Evolutionary conservation across 768 basidiomycete species (phyloP), one percentile per base, ranked within the genome.

Genomic region (Pisolithus orientalis): DNA sequence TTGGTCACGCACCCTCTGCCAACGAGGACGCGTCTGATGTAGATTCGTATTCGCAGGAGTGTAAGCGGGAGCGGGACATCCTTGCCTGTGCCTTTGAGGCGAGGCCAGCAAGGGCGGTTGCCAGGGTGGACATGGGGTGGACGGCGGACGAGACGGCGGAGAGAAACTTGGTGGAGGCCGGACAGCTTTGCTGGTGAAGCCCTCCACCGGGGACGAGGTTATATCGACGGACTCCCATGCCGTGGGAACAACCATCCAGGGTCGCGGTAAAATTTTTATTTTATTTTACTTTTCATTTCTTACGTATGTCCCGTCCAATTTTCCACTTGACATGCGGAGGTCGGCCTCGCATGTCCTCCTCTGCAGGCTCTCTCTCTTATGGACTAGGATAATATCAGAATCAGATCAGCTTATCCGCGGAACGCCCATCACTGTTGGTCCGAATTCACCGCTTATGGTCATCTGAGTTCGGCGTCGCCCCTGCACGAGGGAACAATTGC

Each of bases 51-150:
- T 44, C 42, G 54, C 39, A 31, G 14, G 53, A 51, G 56, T 32
- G 39, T 3, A 52, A 39, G 7, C 31, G 42, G 1, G 60, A 44
- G 47, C 40, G 29, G 29, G 39, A 6, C 44, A 67, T 49, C 11
- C 47, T 61, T 2, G 56, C 48, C 37, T 60, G 65, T 39, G 65
- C 62, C 50, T 56, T 66, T 16, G 52, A 55, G 27, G 68, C 66
- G n/a, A 69, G 47, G 53, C 62, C 62, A 8, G 58, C 56, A 32
- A 68, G 39, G 34, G 65, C 57, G 31, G 59, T 32, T 7, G 65
- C 46, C 37, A 68, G 49, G 38, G 61, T 50, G 42, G 65, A 65
- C 67, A 74, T 68, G 17, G 17, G 52, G 2, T 21, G 37, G 4
- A 43, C 48, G 39, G 56, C 31, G 31, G 31, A 32, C 31, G 50